Evolutionary conservation across 768 basidiomycete genomes (phyloP).

Genomic region (Lyophyllum decastes): DNA sequence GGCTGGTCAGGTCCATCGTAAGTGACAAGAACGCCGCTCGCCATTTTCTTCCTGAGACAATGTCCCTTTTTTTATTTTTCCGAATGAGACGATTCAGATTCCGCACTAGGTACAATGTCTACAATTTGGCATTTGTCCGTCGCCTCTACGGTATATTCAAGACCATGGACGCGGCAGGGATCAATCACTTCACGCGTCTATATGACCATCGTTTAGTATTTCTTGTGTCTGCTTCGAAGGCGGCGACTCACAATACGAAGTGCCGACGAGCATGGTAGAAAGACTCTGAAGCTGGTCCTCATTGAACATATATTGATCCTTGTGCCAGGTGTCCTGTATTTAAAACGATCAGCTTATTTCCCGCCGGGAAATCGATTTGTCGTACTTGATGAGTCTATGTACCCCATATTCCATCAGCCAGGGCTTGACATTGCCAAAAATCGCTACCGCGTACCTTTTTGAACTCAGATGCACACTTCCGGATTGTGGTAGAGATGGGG

Average conservation of each 20-base stretch:
- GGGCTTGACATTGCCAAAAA: conserved; percentile 8
- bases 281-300: conserved; percentile 89
- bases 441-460: conserved; percentile 60
- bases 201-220: not conserved
- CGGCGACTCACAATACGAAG: conserved; percentile 73
- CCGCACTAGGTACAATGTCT: not conserved
- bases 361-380: conserved; percentile 7
- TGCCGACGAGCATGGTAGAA: conserved; percentile 87
- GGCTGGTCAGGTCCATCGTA: not conserved
- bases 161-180: not conserved
- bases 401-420: conserved; percentile 14
- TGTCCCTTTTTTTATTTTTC: not conserved
- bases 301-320: conserved; percentile 82
- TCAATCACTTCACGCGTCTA: conserved; percentile 13
- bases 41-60: not conserved
- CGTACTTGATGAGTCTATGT: conserved; percentile 63
- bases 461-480: conserved; percentile 82
- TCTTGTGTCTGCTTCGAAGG: not conserved
- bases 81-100: not conserved
- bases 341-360: conserved; percentile 16
- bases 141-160: not conserved
- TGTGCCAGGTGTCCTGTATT: conserved; percentile 89
- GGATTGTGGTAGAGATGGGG: conserved; percentile 88
- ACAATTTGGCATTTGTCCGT: not conserved
- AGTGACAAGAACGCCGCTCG: not conserved